phyloP scores from a whole-genome alignment of 768 basidiomycete genomes.

The Phlebiopsis flavidoalba region DNA sequence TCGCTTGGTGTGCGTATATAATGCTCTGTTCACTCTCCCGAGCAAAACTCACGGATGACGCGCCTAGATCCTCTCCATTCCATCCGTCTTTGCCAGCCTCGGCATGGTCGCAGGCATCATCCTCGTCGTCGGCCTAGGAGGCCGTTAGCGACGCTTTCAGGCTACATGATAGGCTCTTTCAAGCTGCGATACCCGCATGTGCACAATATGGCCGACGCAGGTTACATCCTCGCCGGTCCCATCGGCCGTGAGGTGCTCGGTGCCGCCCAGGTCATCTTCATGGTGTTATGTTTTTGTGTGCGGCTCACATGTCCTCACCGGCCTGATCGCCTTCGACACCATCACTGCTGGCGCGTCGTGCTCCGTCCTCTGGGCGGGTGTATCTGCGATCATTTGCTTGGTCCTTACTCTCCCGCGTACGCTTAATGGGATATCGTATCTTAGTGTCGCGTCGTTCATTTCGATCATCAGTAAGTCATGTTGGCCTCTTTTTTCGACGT shows the following conservation, averaged over 20 bases:
- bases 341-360: slow-evolving; percentile 26
- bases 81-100: slow-evolving; percentile 22
- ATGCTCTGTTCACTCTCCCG: background rate
- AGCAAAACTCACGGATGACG: background rate
- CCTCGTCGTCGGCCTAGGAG: slow-evolving; percentile 23
- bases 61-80: slow-evolving; percentile 23
- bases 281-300: slow-evolving; percentile 24
- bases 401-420: slow-evolving; percentile 25
- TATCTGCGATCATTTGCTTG: slow-evolving; percentile 24
- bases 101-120: slow-evolving; percentile 25
- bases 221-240: slow-evolving; percentile 24
- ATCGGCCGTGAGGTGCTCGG: slow-evolving; percentile 26
- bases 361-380: slow-evolving; percentile 25
- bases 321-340: slow-evolving; percentile 27
- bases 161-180: slow-evolving; percentile 25
- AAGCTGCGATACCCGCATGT: slow-evolving; percentile 28
- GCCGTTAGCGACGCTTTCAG: slow-evolving; percentile 20
- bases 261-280: slow-evolving; percentile 25
- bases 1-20: slow-evolving; percentile 22
- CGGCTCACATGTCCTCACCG: slow-evolving; percentile 26
- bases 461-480: slow-evolving; percentile 14
- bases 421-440: slow-evolving; percentile 24
- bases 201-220: slow-evolving; percentile 29
- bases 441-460: slow-evolving; percentile 26
- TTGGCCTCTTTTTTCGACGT: background rate